Base-by-base conservation (phyloP, 1,284 basidiomycete genomes). In the Paramarasmius palmivorus region DNA sequence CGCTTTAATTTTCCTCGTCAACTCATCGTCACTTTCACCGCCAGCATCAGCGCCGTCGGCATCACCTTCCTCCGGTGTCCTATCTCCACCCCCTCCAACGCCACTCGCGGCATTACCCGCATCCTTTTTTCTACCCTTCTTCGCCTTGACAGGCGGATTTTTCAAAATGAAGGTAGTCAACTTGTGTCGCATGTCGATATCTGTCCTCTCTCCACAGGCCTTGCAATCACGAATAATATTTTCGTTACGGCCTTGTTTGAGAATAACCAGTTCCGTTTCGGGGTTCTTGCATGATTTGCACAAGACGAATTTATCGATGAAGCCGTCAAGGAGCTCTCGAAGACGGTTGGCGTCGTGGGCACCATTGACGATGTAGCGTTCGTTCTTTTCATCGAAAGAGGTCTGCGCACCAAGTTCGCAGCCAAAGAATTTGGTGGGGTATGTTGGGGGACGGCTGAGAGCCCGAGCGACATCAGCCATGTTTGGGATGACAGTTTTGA, bases 201-300 rank as follows among this genome's bases (percentile, higher is more conserved):
- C 84, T 36, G 91, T 95, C 62, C 93, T 86, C 67, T 95, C 88
- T 50, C 96, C 96, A 65, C 96, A 99, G 3, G 96, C 97, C 76
- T 99, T 99, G 83, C 96, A 99, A 73, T 99, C 95, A 58, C 95
- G 86, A 62, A 92, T 85, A 69, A 99, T 96, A 63, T 89, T 83
- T 66, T 98, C 95, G 55, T 78, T 69, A 25, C 81, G 73, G 47
- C 80, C 81, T 44, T 54, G 82, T 72, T 92, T 94, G 66, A 92
- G 85, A 68, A 98, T 88, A 75, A 95, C 78, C 50, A 98, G 84
- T 67, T 98, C 96, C 39, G 97, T 99, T 77, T 99, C 97, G 22
- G 97, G 97, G 71, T 99, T 99, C 81, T 98, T 98, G 90, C 97
- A 99, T 38, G 90, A 85, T 59, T 88, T 90, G 77, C 97, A 99